A percentile compares a stretch with the other conserved stretches of the same genome.
These are phyloP conservation scores for Trichoderma semiorbis DNA, from an alignment of 2,329 filamentous ascomycete species.

Conservation along the genomic window DNA sequence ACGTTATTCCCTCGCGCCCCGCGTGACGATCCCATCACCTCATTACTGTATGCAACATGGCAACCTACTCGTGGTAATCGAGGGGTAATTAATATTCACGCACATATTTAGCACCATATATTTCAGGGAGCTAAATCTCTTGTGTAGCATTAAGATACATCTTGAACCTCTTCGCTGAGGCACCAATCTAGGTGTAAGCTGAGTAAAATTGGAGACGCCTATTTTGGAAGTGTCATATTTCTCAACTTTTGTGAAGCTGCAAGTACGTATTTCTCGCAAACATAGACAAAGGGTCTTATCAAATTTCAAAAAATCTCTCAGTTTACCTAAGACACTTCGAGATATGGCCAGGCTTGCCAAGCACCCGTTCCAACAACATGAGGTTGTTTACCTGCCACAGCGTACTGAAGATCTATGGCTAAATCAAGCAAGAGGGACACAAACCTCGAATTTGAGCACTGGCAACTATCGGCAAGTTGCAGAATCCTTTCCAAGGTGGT, in stretches of 20 bases:
- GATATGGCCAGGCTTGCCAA: neutral
- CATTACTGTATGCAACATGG: neutral
- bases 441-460: neutral
- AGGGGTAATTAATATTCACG: neutral
- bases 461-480: neutral
- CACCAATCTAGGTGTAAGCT: neutral
- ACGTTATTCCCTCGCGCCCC: conserved; percentile 4
- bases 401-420: neutral
- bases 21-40: neutral
- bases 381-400: neutral
- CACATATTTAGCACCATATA: neutral
- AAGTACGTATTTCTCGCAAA: neutral
- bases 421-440: neutral
- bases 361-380: neutral
- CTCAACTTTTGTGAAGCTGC: neutral
- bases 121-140: neutral
- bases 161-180: neutral
- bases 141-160: neutral
- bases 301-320: neutral
- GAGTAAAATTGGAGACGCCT: neutral
- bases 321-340: neutral
- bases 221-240: neutral
- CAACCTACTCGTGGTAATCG: neutral
- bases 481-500: neutral
- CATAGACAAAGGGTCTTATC: neutral